Percentiles rank a stretch among this genome's conserved stretches.
Conservation (phyloP, 495 filamentous ascomycete genomes). For the Daldinia caldariorum region DNA sequence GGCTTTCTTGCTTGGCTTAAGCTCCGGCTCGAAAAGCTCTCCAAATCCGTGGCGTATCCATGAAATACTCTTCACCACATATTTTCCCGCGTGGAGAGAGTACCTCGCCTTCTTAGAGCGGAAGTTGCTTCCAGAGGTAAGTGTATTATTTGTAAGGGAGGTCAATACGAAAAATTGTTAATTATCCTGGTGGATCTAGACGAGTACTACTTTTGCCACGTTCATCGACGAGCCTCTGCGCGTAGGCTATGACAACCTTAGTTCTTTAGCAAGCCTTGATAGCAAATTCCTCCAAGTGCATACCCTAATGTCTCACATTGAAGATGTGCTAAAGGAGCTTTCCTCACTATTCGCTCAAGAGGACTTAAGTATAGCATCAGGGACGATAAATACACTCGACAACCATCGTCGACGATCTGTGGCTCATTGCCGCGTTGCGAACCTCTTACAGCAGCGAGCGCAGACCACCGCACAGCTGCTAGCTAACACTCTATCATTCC, state of each 20-base stretch:
- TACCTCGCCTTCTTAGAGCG: slow-evolving; percentile 52
- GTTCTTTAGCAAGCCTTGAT: slow-evolving; percentile 44
- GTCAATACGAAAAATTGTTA: too few species aligned
- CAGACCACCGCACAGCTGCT: slow-evolving; percentile 50
- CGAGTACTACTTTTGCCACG: slow-evolving; percentile 45
- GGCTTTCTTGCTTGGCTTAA: slow-evolving; percentile 21
- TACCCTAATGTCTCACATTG: slow-evolving; percentile 37
- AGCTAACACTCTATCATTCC: slow-evolving; percentile 52
- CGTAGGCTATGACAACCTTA: slow-evolving; percentile 49
- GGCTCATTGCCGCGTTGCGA: slow-evolving; percentile 46
- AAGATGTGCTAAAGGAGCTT: slow-evolving; percentile 46
- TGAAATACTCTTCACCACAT: slow-evolving; percentile 50
- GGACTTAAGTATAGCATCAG: not conserved
- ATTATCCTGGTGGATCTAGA: too few species aligned
- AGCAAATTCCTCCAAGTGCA: slow-evolving; percentile 45
- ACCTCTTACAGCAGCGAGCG: slow-evolving; percentile 47
- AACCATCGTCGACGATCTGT: slow-evolving; percentile 35
- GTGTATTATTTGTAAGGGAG: not conserved
- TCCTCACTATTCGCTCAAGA: slow-evolving; percentile 20
- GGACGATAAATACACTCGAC: slow-evolving; percentile 17
- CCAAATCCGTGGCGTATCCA: slow-evolving; percentile 49
- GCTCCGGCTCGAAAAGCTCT: slow-evolving; percentile 10
- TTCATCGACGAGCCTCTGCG: slow-evolving; percentile 50
- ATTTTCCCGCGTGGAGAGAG: slow-evolving; percentile 53
- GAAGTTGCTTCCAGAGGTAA: slow-evolving; percentile 48